Evolutionary conservation across 1,284 basidiomycete species (phyloP).

Genomic region (Ceratobasidium sp.): DNA sequence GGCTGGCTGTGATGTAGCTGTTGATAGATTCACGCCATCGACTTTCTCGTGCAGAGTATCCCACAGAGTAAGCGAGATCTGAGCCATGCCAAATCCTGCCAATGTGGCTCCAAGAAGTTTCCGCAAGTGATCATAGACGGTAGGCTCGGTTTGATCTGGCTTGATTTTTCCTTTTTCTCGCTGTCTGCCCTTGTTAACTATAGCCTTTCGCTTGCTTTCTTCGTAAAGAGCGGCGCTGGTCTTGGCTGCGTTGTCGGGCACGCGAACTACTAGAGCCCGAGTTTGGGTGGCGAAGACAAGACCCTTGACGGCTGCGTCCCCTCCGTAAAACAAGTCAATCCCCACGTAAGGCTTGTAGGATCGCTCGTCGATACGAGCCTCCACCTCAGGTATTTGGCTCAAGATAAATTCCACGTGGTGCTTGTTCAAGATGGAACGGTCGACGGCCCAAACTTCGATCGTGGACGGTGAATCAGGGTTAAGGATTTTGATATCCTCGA

Average conservation of each 20-base stretch:
- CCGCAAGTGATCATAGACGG: background rate
- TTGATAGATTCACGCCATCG: conserved; percentile 23
- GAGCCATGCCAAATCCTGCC: conserved; percentile 21
- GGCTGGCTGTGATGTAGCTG: background rate
- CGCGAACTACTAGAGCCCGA: conserved; percentile 4
- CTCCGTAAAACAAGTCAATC: conserved; percentile 22
- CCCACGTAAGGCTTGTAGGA: conserved; percentile 4
- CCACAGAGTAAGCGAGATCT: conserved; percentile 28
- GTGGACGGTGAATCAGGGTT: background rate
- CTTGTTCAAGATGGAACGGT: conserved; percentile 6
- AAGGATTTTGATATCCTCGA: background rate
- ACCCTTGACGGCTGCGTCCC: conserved; percentile 3
- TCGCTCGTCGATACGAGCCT: background rate
- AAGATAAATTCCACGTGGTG: conserved; percentile 7
- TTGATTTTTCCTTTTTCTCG: background rate
- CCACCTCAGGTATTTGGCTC: background rate
- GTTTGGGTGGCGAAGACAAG: conserved; percentile 6
- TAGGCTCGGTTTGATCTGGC: no score
- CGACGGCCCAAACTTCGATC: conserved; percentile 3
- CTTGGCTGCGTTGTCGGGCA: conserved; percentile 2
- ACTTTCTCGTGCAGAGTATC: conserved; percentile 16
- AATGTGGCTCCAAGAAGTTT: conserved; percentile 5
- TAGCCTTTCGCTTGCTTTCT: background rate
- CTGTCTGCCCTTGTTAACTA: no score
- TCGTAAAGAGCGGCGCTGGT: conserved; percentile 18